Base-by-base conservation (phyloP, 2,329 filamentous ascomycete species). In the Hypoxylon sp. region DNA sequence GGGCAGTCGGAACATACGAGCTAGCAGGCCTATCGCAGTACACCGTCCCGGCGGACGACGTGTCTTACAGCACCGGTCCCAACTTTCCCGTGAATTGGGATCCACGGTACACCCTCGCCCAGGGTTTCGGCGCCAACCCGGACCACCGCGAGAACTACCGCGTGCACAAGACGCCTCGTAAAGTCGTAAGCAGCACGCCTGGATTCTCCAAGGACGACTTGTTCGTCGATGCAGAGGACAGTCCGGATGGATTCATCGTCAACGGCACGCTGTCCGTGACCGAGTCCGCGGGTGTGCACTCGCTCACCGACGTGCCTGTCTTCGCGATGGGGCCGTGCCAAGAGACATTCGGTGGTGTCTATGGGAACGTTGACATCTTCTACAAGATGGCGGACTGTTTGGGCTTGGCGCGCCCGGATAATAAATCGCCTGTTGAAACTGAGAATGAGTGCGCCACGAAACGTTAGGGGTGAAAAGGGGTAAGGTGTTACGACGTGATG, bases 1-100 rank as follows among this genome's bases (percentile, higher is more conserved):
- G 85, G 51, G 92, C 93, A 38, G 82, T 96, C 52, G 92, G 92
- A 61, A 83, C 84, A 28, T 96, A 96, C 81, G 81, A 87, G 70
- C 83, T 89, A 72, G 92, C 91, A 0, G 93, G 93, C 18, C 81
- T 90, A 9, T 92, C 89, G 0, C 90, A 93, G 78, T 96, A 96
- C 84, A 88, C 86, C 3, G 80, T 86, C 42, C 80, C 83, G 57
- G 79, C 80, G 2, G 79, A 81, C 36, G 85, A 85, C 64, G 84
- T 91, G 69, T 86, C 86, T 61, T 95, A 95, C 82, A 85, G 85
- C 71, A 91, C 91, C 20, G 90, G 90, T 53, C 83, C 87, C 71
- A 87, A 91, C 80, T 96, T 96, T 83, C 93, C 93, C 18, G 83
- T 86, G 67, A 93, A 93, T 82, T 96, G 93, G 92, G 90, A 93